Percentiles rank a stretch among this genome's conserved stretches.
These are phyloP conservation scores for Clonostachys chloroleuca DNA, from an alignment of 2,329 filamentous ascomycete genomes.

Conservation along the genomic window DNA sequence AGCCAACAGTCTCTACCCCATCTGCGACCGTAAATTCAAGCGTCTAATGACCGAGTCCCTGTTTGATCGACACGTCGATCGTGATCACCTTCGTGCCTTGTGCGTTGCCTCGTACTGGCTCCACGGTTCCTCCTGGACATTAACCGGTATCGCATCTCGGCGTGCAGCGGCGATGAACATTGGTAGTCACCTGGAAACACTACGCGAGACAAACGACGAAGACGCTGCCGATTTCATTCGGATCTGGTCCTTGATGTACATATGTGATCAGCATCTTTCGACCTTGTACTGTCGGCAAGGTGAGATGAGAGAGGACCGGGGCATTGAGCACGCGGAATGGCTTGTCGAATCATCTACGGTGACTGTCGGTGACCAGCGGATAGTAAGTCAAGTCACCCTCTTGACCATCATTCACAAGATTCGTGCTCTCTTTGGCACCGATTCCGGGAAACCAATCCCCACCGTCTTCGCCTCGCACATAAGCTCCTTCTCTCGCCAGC, in stretches of 20 bases:
- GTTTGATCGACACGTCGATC: slow-evolving; percentile 23
- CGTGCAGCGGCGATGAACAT: slow-evolving; percentile 41
- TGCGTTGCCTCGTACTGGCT: slow-evolving; percentile 61
- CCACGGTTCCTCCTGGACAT: slow-evolving; percentile 57
- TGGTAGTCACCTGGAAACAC: slow-evolving; percentile 32
- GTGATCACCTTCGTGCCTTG: slow-evolving; percentile 52
- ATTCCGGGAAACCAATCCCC: slow-evolving; percentile 38
- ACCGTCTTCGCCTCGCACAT: slow-evolving; percentile 44
- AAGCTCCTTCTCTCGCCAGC: slow-evolving; percentile 19
- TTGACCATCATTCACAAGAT: slow-evolving; percentile 52
- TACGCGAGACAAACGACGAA: slow-evolving; percentile 26
- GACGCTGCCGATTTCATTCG: slow-evolving; percentile 48
- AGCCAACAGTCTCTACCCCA: slow-evolving; percentile 43
- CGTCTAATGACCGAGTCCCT: slow-evolving; percentile 42
- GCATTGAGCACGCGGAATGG: slow-evolving; percentile 51
- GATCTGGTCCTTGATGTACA: slow-evolving; percentile 57
- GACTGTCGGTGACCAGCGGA: slow-evolving; percentile 48
- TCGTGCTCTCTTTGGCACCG: slow-evolving; percentile 47
- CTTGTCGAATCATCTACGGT: slow-evolving; percentile 45
- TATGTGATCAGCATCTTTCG: slow-evolving; percentile 58
- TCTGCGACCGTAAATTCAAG: slow-evolving; percentile 50
- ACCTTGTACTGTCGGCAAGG: slow-evolving; percentile 56
- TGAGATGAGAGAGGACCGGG: slow-evolving; percentile 51
- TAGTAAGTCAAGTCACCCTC: slow-evolving; percentile 53
- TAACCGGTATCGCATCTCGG: slow-evolving; percentile 49